phyloP scores from a whole-genome alignment of 2,329 filamentous ascomycete species.

The Fusarium goolgardi region DNA sequence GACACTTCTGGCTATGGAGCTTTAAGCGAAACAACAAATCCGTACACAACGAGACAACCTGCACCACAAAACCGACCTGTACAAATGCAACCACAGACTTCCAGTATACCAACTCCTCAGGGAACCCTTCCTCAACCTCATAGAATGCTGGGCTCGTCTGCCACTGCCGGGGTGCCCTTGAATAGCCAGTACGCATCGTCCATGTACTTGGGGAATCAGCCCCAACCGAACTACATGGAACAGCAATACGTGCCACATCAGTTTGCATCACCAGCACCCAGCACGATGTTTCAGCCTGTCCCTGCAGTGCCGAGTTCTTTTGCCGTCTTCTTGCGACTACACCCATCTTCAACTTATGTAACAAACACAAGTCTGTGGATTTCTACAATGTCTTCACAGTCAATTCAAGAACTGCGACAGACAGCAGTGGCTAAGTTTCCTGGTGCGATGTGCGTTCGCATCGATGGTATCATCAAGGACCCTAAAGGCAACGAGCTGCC shows the following conservation, averaged over 20 bases:
- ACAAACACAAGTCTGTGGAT: slow-evolving; percentile 71
- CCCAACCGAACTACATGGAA: slow-evolving; percentile 52
- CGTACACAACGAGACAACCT: slow-evolving; percentile 39
- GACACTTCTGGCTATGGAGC: slow-evolving; percentile 40
- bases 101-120: slow-evolving; percentile 31
- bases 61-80: slow-evolving; percentile 39
- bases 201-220: slow-evolving; percentile 54
- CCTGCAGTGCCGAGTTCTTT: slow-evolving; percentile 51
- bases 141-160: slow-evolving; percentile 44
- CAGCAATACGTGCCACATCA: slow-evolving; percentile 51
- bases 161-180: slow-evolving; percentile 45
- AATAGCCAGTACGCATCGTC: slow-evolving; percentile 54
- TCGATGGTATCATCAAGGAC: slow-evolving; percentile 75
- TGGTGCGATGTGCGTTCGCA: slow-evolving; percentile 66
- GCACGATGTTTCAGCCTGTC: slow-evolving; percentile 43
- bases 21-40: slow-evolving; percentile 41
- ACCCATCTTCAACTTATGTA: slow-evolving; percentile 69
- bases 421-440: slow-evolving; percentile 71
- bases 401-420: slow-evolving; percentile 72
- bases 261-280: slow-evolving; percentile 41
- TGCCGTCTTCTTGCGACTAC: slow-evolving; percentile 76
- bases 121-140: slow-evolving; percentile 39
- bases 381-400: slow-evolving; percentile 67
- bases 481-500: slow-evolving; percentile 69
- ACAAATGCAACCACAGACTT: slow-evolving; percentile 40